Base-by-base conservation (phyloP, 2,329 filamentous ascomycete species). In the Neonectria hederae region DNA sequence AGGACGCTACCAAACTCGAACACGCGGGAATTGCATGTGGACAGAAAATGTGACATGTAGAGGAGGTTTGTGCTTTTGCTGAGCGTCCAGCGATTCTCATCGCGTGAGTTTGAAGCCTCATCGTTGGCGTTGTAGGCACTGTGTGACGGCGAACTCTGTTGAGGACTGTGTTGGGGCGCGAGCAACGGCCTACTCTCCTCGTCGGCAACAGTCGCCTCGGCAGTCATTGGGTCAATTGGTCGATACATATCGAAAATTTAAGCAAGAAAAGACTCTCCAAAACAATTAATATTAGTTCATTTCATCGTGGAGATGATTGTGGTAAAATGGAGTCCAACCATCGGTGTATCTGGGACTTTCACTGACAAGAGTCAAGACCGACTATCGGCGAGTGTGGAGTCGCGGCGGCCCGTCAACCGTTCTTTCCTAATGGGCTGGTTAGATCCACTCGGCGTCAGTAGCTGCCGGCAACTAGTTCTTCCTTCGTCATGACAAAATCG, bases 1-100 rank as follows among this genome's bases (percentile, higher is more conserved):
- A 89, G 78, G 5, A 90, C 85, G 6, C 86, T 84, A 30, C 83
- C 88, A 60, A 90, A 90, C 72, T 90, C 87, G 66, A 90, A 90
- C 59, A 87, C 78, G 21, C 88, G 84, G 0, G 87, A 86, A 75
- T 90, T 90, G 86, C 86, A 89, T 53, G 87, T 86, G 5, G 88
- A 90, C 0, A 90, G 78, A 56, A 86, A 83, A 67, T 90, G 88
- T 0, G 88, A 90, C 1, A 80, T 72, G 71, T 89, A 90, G 7
- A 90, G 80, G 0, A 79, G 66, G 0, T 67, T 66, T 9, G 71
- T 65, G 60, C 69, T 73, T 5, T 72, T 65, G 19, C 24, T 46
- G 2, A 74, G 43, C 0, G 69, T 63, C 72, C 69, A 70, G 13
- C 11, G 19, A 10, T 11, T 24, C 1, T 35, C 13, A n/a, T 45